A percentile compares a stretch with the other conserved stretches of the same genome.
Conservation (phyloP, 1,284 basidiomycete species). For the Abortiporus biennis region DNA sequence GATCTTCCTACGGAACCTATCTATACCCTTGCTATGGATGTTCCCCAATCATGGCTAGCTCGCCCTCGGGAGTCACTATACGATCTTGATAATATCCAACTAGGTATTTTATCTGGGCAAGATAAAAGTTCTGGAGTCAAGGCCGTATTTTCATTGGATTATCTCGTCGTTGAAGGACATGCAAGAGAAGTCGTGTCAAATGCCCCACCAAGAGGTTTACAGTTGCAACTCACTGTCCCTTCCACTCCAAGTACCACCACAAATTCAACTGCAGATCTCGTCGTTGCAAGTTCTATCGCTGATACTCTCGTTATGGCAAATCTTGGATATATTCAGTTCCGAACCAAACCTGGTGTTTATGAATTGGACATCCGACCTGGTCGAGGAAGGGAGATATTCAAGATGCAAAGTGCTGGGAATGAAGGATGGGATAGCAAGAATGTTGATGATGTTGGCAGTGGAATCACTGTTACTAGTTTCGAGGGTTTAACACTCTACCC, state of each 20-base stretch:
- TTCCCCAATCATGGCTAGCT: slow-evolving; percentile 88
- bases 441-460: slow-evolving; percentile 59
- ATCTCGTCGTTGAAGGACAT: slow-evolving; percentile 91
- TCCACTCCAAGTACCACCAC: slow-evolving; percentile 20
- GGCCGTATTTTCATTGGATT: slow-evolving; percentile 83
- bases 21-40: slow-evolving; percentile 89
- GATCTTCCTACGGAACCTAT: slow-evolving; percentile 66
- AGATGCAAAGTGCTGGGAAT: slow-evolving; percentile 77
- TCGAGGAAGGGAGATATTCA: slow-evolving; percentile 75
- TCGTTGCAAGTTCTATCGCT: too few relatives aligned
- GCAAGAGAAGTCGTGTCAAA: slow-evolving; percentile 67
- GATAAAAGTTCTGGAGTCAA: slow-evolving; percentile 60
- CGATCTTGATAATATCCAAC: slow-evolving; percentile 94
- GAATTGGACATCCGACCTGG: slow-evolving; percentile 79
- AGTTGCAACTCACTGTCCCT: slow-evolving; percentile 73
- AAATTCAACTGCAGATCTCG: slow-evolving; percentile 37
- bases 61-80: slow-evolving; percentile 85
- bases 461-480: slow-evolving; percentile 79
- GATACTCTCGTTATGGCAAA: slow-evolving; percentile 93
- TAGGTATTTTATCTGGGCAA: slow-evolving; percentile 55
- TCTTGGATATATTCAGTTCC: slow-evolving; percentile 95
- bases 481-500: slow-evolving; percentile 89
- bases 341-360: slow-evolving; percentile 87
- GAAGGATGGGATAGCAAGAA: slow-evolving; percentile 78
- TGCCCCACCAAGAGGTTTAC: slow-evolving; percentile 76